phyloP scores from a whole-genome alignment of 306 rosid species.

The Oxytropis ochrocephala region DNA sequence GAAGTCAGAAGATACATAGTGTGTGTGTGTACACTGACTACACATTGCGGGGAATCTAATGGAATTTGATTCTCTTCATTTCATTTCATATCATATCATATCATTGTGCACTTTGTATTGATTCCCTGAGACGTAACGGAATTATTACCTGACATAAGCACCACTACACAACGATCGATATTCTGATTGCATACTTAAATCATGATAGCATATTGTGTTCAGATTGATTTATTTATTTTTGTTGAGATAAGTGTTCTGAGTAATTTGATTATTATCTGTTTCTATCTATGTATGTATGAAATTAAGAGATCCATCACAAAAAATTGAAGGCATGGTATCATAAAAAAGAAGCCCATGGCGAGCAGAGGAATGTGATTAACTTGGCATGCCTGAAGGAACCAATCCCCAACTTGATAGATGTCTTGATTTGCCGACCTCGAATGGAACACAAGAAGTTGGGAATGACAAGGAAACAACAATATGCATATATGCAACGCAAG shows the following conservation, averaged over 20 bases:
- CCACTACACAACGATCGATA: not conserved
- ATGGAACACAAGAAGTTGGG: conserved; percentile 15
- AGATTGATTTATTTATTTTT: no score
- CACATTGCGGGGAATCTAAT: not conserved
- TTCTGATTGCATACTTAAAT: not conserved
- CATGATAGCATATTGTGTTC: no score
- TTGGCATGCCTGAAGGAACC: not conserved
- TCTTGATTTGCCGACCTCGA: not conserved
- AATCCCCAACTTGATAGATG: not conserved
- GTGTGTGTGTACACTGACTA: not conserved
- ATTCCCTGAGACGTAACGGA: not conserved
- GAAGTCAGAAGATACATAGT: not conserved
- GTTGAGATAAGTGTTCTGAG: no score
- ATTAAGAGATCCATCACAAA: no score
- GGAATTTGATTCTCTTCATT: conserved; percentile 16
- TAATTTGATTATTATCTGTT: no score
- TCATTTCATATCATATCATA: no score
- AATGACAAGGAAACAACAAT: conserved; percentile 23
- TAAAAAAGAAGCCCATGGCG: no score
- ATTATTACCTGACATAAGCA: not conserved
- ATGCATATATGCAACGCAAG: not conserved
- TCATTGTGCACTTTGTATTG: not conserved
- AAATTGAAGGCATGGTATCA: no score
- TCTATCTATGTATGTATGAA: no score
- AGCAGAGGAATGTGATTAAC: not conserved